Percentiles rank a stretch among this genome's conserved stretches.
These are phyloP conservation scores for Coemansia sp. DNA, from an alignment of 192 early-diverging fungal species.

Conservation along the genomic window DNA sequence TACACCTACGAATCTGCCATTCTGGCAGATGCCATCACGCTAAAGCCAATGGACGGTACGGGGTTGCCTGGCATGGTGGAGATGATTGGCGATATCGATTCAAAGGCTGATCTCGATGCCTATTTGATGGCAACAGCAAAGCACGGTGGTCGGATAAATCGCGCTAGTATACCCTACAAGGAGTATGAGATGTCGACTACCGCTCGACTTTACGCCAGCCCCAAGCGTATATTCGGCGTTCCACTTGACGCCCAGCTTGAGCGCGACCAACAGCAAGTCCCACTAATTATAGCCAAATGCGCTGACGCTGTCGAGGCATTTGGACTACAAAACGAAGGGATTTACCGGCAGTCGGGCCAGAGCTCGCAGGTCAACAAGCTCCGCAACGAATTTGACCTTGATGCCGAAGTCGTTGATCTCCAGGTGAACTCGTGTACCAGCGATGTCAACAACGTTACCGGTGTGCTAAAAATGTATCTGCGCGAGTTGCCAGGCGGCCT, in stretches of 20 bases:
- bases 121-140: conserved; percentile 48
- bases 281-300: conserved; percentile 76
- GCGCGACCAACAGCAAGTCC: conserved; percentile 71
- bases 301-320: conserved; percentile 79
- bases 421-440: conserved; percentile 56
- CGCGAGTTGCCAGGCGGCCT: conserved; percentile 91
- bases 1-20: conserved; percentile 76
- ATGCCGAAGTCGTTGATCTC: conserved; percentile 66
- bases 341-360: conserved; percentile 89
- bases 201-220: conserved; percentile 64
- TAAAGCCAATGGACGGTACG: conserved; percentile 58
- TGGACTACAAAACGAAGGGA: conserved; percentile 72
- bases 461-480: conserved; percentile 91
- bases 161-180: conserved; percentile 38
- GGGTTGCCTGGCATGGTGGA: conserved; percentile 36
- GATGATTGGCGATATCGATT: conserved; percentile 63
- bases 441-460: conserved; percentile 82
- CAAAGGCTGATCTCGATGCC: conserved; percentile 55
- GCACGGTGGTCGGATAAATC: conserved; percentile 27
- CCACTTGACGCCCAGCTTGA: conserved; percentile 66
- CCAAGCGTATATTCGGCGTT: conserved; percentile 81
- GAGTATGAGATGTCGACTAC: conserved; percentile 46
- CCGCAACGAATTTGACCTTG: conserved; percentile 70
- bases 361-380: conserved; percentile 73
- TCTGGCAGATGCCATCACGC: conserved; percentile 65